Base-by-base conservation (phyloP, 257 asterid species). In the Vinca minor region DNA sequence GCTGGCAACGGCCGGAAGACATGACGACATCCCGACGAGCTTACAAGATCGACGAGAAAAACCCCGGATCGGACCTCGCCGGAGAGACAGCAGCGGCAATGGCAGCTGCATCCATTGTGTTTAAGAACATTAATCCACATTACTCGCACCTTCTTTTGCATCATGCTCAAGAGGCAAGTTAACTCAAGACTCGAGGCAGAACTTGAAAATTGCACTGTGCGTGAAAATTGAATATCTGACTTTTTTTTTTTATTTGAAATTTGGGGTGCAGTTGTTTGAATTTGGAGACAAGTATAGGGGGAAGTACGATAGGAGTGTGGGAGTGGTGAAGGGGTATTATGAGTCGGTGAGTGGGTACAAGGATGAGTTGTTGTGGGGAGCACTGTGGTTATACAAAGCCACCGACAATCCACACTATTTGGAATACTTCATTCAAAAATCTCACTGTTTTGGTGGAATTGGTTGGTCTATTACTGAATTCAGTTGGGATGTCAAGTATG, bases 311-410 rank as follows among this genome's bases (percentile, higher is more conserved):
- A 25, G 29, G 12, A 85, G 90, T 7, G 85, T 90, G 3, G 87
- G 67, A 66, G 96, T 71, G 59, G 96, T 83, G 26, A 87, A 87
- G 75, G 83, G 85, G 0, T 90, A 87, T 64, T 90, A 87, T 74
- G 68, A 85, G 63, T 88, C 96, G 23, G 79, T 77, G 79, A 91
- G 96, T 66, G 97, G 97, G 21, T 90, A 79, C 68, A 76, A 14
- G 63, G 96, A 91, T 68, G 98, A 91, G 81, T 75, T 91, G 80
- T 65, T 86, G 65, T 91, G 98, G 98, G 96, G 87, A 57, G 94
- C 95, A 21, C 6, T 86, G 69, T 91, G 98, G 98, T 78, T 91
- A 2, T 75, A 91, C 69, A 88, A 70, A 8, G 94, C 98, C 81
- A 88, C 96, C 80, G 84, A 83, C 84, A 81, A 81, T 32, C 1